A percentile compares a stretch with the other conserved stretches of the same genome.
Evolutionary conservation across 352 stramenopile species (phyloP).

Genomic region (Pythium guiyangense): DNA sequence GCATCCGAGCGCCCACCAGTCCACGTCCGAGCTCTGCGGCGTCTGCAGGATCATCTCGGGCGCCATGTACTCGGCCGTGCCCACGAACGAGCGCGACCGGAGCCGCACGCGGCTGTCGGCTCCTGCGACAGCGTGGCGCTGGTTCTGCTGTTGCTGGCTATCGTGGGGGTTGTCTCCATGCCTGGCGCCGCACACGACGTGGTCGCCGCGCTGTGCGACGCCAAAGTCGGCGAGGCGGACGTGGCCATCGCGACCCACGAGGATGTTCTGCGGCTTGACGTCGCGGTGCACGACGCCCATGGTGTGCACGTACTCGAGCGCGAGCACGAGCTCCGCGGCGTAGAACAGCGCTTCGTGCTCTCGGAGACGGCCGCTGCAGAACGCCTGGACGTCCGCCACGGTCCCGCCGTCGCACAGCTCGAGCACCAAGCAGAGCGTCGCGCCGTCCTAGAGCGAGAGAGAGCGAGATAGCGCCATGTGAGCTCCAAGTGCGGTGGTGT

Average conservation of each 20-base stretch:
- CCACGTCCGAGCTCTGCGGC: conserved; percentile 32
- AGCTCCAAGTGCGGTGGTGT: too few species aligned
- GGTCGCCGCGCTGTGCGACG: conserved; percentile 18
- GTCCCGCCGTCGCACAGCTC: neutral
- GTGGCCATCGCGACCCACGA: too few species aligned
- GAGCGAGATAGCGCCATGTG: too few species aligned
- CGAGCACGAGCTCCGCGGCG: conserved; percentile 93
- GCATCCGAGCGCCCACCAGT: conserved; percentile 79
- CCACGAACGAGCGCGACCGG: conserved; percentile 41
- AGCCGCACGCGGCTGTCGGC: conserved; percentile 35
- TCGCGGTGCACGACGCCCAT: conserved; percentile 39
- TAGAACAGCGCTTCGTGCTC: conserved; percentile 78
- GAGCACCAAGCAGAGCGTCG: neutral
- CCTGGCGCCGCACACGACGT: neutral
- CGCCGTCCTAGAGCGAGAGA: neutral
- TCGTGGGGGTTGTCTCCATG: neutral
- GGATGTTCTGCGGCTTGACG: too few species aligned
- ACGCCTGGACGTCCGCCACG: neutral
- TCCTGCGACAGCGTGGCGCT: conserved; percentile 11
- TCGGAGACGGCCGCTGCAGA: neutral
- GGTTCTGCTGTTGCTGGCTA: too few species aligned
- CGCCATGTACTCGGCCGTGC: conserved; percentile 46
- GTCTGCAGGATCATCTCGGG: conserved; percentile 35
- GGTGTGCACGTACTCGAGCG: conserved; percentile 77
- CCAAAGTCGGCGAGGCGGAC: conserved; percentile 24